A percentile compares a stretch with the other conserved stretches of the same genome.
Evolutionary conservation across 140 eudicot genomes (phyloP).

Genomic region (Ambrosia hybrid): DNA sequence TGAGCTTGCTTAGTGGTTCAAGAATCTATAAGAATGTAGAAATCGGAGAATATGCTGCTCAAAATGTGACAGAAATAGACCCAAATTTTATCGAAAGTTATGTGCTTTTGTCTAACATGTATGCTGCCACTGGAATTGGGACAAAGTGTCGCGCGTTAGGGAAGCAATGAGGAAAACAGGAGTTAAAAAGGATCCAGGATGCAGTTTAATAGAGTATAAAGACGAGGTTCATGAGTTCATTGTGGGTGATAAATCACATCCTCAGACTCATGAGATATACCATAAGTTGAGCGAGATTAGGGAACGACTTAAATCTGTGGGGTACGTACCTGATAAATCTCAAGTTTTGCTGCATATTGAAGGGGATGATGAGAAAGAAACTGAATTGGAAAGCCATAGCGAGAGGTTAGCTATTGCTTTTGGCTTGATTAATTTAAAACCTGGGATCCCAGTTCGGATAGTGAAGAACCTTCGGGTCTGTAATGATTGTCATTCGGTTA

Average conservation of each 20-base stretch:
- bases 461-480: constrained; percentile 60
- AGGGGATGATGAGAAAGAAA: constrained; percentile 44
- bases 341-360: constrained; percentile 52
- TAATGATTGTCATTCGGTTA: constrained; percentile 49
- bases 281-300: constrained; percentile 44
- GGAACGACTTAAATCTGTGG: constrained; percentile 34
- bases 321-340: constrained; percentile 41
- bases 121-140: constrained; percentile 52
- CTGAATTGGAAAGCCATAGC: constrained; percentile 47
- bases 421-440: constrained; percentile 40
- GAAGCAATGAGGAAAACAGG: constrained; percentile 46
- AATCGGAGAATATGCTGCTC: constrained; percentile 56
- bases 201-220: constrained; percentile 46
- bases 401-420: constrained; percentile 58
- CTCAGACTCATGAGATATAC: constrained; percentile 37
- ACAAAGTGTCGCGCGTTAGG: constrained; percentile 47
- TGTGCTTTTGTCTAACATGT: constrained; percentile 52
- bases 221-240: constrained; percentile 47
- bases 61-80: constrained; percentile 33
- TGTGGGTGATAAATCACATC: constrained; percentile 59
- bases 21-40: constrained; percentile 40
- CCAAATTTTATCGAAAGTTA: constrained; percentile 42
- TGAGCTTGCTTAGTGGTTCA: constrained; percentile 54
- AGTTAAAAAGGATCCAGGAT: constrained; percentile 46
- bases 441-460: constrained; percentile 39